Conservation (phyloP, 2,329 filamentous ascomycete species). For the Scopulariopsis brevicaulis region DNA sequence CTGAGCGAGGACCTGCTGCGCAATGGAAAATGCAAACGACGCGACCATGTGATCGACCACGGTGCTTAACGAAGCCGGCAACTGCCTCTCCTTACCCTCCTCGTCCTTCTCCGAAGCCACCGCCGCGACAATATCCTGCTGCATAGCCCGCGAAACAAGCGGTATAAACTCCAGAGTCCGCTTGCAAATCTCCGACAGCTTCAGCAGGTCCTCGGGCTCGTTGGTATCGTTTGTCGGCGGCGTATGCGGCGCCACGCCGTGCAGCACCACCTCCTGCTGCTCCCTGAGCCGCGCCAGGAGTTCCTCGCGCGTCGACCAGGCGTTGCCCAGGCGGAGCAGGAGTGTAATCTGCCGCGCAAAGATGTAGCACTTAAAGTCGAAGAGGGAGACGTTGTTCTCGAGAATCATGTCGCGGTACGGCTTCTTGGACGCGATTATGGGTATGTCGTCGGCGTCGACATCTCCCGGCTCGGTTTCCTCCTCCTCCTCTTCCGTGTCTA, state of each 20-base stretch:
- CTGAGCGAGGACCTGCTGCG: conserved; percentile 66
- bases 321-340: conserved; percentile 72
- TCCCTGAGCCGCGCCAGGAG: conserved; percentile 50
- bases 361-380: conserved; percentile 90
- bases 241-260: conserved; percentile 40
- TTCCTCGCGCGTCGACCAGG: conserved; percentile 50
- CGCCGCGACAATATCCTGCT: conserved; percentile 63
- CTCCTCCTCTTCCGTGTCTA: conserved; percentile 20
- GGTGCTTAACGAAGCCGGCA: background rate
- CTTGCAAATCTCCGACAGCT: conserved; percentile 79
- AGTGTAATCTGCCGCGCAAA: conserved; percentile 82
- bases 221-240: conserved; percentile 36
- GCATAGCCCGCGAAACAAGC: conserved; percentile 65
- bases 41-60: conserved; percentile 44
- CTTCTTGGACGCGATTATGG: conserved; percentile 56
- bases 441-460: conserved; percentile 36
- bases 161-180: conserved; percentile 78
- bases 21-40: conserved; percentile 67
- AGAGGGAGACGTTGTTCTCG: conserved; percentile 87
- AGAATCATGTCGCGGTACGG: conserved; percentile 86
- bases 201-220: conserved; percentile 61
- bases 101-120: conserved; percentile 24
- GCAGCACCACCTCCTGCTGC: conserved; percentile 46
- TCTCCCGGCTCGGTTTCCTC: conserved; percentile 32
- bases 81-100: conserved; percentile 14